Evolutionary conservation across 352 stramenopile genomes (phyloP), one percentile per base, ranked within the genome.

Genomic region (Ophiocytium majus): DNA sequence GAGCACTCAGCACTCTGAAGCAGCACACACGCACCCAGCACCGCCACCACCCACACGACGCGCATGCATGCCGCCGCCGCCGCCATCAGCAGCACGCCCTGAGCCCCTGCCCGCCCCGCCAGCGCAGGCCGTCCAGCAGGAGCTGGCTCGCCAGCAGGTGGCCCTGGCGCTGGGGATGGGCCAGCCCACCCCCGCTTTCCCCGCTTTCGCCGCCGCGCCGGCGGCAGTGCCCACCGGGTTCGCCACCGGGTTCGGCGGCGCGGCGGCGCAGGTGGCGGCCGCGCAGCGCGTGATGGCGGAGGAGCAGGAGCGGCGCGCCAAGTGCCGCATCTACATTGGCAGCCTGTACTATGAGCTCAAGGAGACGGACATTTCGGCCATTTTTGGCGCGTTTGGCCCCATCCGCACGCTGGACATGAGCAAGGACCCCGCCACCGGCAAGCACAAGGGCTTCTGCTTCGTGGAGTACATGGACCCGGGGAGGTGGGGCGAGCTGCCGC

Each of bases 391-490:
- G 5, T 88, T 85, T 66, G 84, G 84, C 17, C 32, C 35, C 0
- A 17, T 88, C 0, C 83, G 80, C 33, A 32, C 76, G 5, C 71
- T 88, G 49, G 84, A 88, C 35, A 88, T 88, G 84, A 85, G 79
- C 0, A 66, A 88, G 34, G 84, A 88, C 36, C 64, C 64, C 1
- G 10, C 63, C 17, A 85, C 78, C 14, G 79, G 79, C 1, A 81
- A 63, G 0, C 84, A 88, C 37, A 88, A 88, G 76, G 84, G 84
- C 0, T 88, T 85, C 71, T 88, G 84, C 81, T 88, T 88, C 81
- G 50, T 88, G 10, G 84, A 88, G 66, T 88, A 86, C 80, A 63
- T 35, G 28, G 84, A 88, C 32, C 37, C 81, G 0, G 64, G 19
- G 19, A 32, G 63, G 66, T 78, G 35, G 14, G 43, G 43, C 5